phyloP scores from a whole-genome alignment of 352 stramenopile genomes.

The Pythium utonaiense region DNA sequence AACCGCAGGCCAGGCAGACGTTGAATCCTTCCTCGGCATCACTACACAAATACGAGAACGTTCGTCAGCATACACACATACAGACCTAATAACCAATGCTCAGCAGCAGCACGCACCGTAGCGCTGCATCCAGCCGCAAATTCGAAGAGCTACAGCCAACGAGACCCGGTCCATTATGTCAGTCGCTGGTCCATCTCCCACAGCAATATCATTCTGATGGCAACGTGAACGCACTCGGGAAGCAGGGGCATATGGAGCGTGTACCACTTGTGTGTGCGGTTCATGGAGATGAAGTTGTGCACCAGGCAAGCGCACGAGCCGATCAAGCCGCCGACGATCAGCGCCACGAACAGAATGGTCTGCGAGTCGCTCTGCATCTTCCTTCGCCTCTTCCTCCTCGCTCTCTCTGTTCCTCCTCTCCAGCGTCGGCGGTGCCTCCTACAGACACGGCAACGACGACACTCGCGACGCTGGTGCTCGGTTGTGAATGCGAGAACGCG shows the following conservation, averaged over 20 bases:
- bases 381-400: neutral
- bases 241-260: conserved; percentile 13
- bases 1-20: conserved; percentile 30
- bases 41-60: conserved; percentile 6
- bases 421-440: neutral
- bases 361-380: neutral
- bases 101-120: conserved; percentile 5
- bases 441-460: too few species aligned
- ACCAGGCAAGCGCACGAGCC: conserved; percentile 6
- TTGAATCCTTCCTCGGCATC: conserved; percentile 31
- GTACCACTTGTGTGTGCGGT: conserved; percentile 14
- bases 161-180: neutral
- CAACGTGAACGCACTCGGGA: conserved; percentile 2
- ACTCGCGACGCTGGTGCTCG: neutral
- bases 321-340: neutral
- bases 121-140: conserved; percentile 12
- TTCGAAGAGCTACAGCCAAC: conserved; percentile 6
- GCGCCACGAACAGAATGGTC: neutral
- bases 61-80: neutral
- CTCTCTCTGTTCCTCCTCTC: too few species aligned
- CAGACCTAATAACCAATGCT: neutral
- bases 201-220: neutral
- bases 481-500: neutral
- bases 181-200: neutral
- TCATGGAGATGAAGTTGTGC: conserved; percentile 8